These are phyloP conservation scores for Euphorbia neoarborescens DNA, from an alignment of 441 rosid genomes.

Conservation along the genomic window DNA sequence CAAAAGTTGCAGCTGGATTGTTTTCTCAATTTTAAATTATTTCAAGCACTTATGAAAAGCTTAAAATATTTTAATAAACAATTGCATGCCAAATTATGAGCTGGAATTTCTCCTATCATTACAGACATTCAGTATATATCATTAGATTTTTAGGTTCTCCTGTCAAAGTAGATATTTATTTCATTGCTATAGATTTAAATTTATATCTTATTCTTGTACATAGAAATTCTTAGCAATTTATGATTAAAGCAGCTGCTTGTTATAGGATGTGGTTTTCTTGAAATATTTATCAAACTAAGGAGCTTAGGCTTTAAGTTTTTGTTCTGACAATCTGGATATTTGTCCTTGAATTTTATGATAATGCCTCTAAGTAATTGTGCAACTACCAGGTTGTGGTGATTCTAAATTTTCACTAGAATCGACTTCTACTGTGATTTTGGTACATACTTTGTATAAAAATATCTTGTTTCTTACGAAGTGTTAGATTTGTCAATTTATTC, in stretches of 20 bases:
- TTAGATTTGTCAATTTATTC: background rate
- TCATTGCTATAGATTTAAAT: background rate
- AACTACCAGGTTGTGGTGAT: background rate
- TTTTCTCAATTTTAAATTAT: conserved; percentile 12
- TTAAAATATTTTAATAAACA: background rate
- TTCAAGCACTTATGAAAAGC: conserved; percentile 4
- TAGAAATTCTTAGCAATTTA: conserved; percentile 3
- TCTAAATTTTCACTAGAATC: background rate
- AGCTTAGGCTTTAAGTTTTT: background rate
- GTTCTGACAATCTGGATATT: background rate
- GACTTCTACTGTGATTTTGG: background rate
- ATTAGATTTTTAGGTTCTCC: background rate
- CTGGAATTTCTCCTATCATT: background rate
- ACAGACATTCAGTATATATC: background rate
- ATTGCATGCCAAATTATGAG: conserved; percentile 11
- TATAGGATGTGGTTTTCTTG: background rate
- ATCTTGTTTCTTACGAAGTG: background rate
- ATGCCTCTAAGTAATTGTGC: background rate
- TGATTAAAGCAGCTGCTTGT: background rate
- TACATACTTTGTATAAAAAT: background rate
- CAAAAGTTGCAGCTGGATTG: conserved; percentile 15
- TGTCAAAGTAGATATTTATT: conserved; percentile 5
- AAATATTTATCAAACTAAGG: conserved; percentile 1
- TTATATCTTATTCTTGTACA: background rate
- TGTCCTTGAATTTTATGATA: conserved; percentile 3